Conservation (phyloP, 192 early-diverging fungal species). For the Endogone sp. region DNA sequence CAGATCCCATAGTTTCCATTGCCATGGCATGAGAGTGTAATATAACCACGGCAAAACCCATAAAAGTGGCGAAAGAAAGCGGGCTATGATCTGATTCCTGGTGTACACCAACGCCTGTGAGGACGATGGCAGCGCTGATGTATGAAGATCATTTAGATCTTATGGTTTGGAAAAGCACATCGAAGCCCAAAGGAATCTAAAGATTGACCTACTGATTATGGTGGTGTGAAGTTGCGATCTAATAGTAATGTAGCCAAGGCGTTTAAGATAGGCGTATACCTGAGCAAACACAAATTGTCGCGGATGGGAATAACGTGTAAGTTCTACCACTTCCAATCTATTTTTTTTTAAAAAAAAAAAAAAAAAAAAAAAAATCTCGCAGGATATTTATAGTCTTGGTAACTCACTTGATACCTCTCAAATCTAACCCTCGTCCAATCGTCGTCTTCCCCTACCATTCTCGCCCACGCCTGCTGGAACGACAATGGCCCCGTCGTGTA, state of each 20-base stretch:
- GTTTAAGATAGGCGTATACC: constrained; percentile 48
- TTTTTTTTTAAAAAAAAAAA: too few species aligned
- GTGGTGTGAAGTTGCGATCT: constrained; percentile 21
- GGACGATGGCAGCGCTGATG: not conserved
- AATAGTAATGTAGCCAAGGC: constrained; percentile 44
- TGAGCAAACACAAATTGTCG: too few species aligned
- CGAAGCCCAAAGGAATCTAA: too few species aligned
- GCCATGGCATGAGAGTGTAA: not conserved
- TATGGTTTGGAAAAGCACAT: too few species aligned
- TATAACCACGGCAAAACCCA: not conserved
- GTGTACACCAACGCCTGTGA: not conserved
- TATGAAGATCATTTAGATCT: too few species aligned
- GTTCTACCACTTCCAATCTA: too few species aligned
- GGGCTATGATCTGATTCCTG: not conserved
- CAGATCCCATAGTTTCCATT: not conserved
- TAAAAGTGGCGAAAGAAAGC: not conserved
- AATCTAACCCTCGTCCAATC: constrained; percentile 21
- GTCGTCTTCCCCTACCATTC: constrained; percentile 12
- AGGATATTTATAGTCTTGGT: not conserved
- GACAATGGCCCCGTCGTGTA: constrained; percentile 9
- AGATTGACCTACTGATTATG: constrained; percentile 6
- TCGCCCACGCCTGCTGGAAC: constrained; percentile 31
- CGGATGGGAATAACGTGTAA: too few species aligned
- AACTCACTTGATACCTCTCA: constrained; percentile 35
- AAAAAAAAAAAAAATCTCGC: too few species aligned